Conservation (phyloP, 2,329 filamentous ascomycete species). For the Talaromyces verruculosus region DNA sequence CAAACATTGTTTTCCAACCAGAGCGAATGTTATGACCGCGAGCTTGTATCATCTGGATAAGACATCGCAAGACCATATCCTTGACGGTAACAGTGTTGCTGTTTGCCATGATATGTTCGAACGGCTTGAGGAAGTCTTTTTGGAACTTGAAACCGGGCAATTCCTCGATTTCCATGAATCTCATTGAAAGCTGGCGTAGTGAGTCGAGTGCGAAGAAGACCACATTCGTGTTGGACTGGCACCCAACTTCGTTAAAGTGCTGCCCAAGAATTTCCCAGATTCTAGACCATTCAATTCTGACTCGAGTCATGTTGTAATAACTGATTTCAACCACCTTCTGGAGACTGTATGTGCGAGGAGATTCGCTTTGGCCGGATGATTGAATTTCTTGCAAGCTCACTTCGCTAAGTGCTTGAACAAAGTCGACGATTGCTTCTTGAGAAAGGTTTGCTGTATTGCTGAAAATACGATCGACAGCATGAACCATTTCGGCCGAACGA, state of each 20-base stretch:
- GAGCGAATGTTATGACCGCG: constrained; percentile 95
- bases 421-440: constrained; percentile 92
- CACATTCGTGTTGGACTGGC: constrained; percentile 91
- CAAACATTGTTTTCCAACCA: constrained; percentile 99
- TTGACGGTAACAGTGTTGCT: constrained; percentile 89
- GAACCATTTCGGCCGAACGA: constrained; percentile 87
- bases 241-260: constrained; percentile 97
- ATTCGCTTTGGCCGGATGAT: constrained; percentile 92
- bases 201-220: constrained; percentile 98
- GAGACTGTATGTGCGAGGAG: constrained; percentile 91
- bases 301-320: constrained; percentile 99
- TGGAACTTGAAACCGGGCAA: constrained; percentile 99
- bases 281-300: constrained; percentile 96
- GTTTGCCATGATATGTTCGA: constrained; percentile 95
- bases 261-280: constrained; percentile 98
- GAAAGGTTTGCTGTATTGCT: constrained; percentile 92
- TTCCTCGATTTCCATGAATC: constrained; percentile 98
- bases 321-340: constrained; percentile 99
- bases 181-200: constrained; percentile 91
- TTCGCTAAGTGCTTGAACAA: constrained; percentile 86
- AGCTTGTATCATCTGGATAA: constrained; percentile 99
- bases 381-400: constrained; percentile 99
- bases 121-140: constrained; percentile 97
- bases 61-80: constrained; percentile 91
- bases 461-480: constrained; percentile 92